These are phyloP conservation scores for Dysphania ambrosioides DNA, from an alignment of 148 eudicot species.

Conservation along the genomic window DNA sequence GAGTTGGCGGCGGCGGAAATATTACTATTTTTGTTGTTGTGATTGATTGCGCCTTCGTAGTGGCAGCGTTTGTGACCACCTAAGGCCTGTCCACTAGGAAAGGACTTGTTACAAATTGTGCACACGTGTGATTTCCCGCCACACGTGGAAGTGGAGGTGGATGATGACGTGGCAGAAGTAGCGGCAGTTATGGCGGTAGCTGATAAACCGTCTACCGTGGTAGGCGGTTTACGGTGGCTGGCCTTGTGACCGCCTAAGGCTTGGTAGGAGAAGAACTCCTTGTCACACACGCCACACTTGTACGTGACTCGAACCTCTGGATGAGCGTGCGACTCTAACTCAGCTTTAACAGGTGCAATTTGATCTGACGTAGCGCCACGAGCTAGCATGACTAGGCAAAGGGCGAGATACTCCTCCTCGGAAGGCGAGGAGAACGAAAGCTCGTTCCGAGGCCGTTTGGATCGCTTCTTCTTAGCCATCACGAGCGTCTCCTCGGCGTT, in stretches of 20 bases:
- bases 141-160: background rate
- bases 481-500: background rate
- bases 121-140: constrained; percentile 56
- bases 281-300: constrained; percentile 61
- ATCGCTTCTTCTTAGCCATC: constrained; percentile 42
- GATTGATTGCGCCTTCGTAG: constrained; percentile 49
- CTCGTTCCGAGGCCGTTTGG: constrained; percentile 40
- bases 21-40: background rate
- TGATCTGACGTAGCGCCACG: constrained; percentile 32
- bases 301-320: constrained; percentile 20
- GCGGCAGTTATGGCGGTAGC: constrained; percentile 19
- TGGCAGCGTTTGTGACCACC: constrained; percentile 83
- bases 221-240: constrained; percentile 58
- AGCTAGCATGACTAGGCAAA: constrained; percentile 82
- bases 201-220: constrained; percentile 1
- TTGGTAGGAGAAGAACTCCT: constrained; percentile 56
- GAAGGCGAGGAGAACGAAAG: constrained; percentile 16
- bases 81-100: constrained; percentile 69
- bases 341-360: too few relatives aligned
- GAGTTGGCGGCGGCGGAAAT: background rate
- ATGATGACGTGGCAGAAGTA: constrained; percentile 1
- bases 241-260: constrained; percentile 86
- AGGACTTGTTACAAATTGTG: constrained; percentile 48
- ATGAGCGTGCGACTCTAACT: too few relatives aligned
- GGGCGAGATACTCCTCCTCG: constrained; percentile 75